These are phyloP conservation scores for Galerina sulciceps DNA, from an alignment of 768 basidiomycete genomes.

Conservation along the genomic window DNA sequence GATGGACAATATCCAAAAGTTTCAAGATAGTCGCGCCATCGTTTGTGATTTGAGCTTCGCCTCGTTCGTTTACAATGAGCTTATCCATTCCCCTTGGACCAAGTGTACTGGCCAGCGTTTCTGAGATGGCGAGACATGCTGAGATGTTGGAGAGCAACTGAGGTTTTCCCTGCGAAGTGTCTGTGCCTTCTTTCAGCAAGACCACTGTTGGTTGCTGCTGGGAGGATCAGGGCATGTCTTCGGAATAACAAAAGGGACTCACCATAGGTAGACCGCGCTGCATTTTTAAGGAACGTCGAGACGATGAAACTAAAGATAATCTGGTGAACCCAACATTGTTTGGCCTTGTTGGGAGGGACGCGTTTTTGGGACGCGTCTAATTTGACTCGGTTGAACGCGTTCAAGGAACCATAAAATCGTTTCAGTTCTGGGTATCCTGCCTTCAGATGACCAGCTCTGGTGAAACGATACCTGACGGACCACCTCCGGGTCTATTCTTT, in stretches of 20 bases:
- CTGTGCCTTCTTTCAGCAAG: conserved; percentile 94
- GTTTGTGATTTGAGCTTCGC: conserved; percentile 98
- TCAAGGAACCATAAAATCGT: conserved; percentile 23
- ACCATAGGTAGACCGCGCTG: conserved; percentile 86
- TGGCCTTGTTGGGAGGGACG: conserved; percentile 41
- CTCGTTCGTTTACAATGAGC: conserved; percentile 90
- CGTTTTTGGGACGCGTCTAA: conserved; percentile 40
- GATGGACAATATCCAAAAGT: conserved; percentile 96
- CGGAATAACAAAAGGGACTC: conserved; percentile 10
- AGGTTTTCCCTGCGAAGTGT: conserved; percentile 91
- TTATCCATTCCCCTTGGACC: conserved; percentile 99
- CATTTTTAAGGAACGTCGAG: conserved; percentile 55
- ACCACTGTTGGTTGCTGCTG: conserved; percentile 95
- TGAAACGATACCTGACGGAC: conserved; percentile 26
- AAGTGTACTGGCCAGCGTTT: conserved; percentile 92
- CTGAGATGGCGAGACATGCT: conserved; percentile 91
- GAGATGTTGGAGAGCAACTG: conserved; percentile 96
- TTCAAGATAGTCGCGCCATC: conserved; percentile 99
- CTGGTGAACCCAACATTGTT: conserved; percentile 34
- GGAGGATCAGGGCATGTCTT: conserved; percentile 2
- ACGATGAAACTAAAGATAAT: conserved; percentile 23
- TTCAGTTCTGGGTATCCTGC: conserved; percentile 16
- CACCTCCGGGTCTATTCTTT: conserved; percentile 57
- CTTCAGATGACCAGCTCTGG: conserved; percentile 29
- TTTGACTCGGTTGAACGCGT: background rate